A percentile compares a stretch with the other conserved stretches of the same genome.
Conservation (phyloP, 768 basidiomycete genomes). For the Pisolithus orientalis region DNA sequence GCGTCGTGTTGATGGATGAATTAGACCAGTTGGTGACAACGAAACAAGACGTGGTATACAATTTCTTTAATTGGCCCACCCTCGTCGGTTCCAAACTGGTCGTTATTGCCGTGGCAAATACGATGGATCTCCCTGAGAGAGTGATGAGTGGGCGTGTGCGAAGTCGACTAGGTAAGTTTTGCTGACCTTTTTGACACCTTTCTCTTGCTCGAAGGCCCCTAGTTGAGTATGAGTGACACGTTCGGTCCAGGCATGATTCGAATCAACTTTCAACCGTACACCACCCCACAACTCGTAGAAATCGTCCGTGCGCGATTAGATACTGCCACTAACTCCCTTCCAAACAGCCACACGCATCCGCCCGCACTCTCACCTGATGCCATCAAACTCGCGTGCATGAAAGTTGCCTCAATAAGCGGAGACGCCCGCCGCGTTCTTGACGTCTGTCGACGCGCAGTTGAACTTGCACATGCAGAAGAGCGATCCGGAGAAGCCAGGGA, state of each 20-base stretch:
- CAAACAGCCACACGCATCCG: conserved; percentile 33
- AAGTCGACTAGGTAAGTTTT: conserved; percentile 73
- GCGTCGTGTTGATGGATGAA: conserved; percentile 97
- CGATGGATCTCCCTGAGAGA: conserved; percentile 95
- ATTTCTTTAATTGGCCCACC: conserved; percentile 99
- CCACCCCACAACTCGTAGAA: conserved; percentile 64
- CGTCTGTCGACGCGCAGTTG: conserved; percentile 88
- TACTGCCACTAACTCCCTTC: conserved; percentile 45
- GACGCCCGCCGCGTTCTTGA: conserved; percentile 93
- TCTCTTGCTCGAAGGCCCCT: too few relatives aligned
- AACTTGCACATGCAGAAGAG: conserved; percentile 53
- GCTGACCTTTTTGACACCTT: neutral
- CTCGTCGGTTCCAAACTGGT: conserved; percentile 81
- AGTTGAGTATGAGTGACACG: neutral
- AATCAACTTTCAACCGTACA: conserved; percentile 91
- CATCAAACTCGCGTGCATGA: conserved; percentile 78
- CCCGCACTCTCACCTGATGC: conserved; percentile 63
- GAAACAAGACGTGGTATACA: conserved; percentile 98
- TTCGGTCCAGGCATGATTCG: conserved; percentile 69
- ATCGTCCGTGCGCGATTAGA: conserved; percentile 83
- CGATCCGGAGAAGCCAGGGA: conserved; percentile 60
- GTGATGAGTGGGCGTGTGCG: conserved; percentile 89
- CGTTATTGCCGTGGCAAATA: conserved; percentile 96
- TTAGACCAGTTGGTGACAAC: conserved; percentile 93
- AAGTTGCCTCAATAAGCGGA: conserved; percentile 76